phyloP scores from a whole-genome alignment of 768 basidiomycete genomes.

The Serendipita vermifera region DNA sequence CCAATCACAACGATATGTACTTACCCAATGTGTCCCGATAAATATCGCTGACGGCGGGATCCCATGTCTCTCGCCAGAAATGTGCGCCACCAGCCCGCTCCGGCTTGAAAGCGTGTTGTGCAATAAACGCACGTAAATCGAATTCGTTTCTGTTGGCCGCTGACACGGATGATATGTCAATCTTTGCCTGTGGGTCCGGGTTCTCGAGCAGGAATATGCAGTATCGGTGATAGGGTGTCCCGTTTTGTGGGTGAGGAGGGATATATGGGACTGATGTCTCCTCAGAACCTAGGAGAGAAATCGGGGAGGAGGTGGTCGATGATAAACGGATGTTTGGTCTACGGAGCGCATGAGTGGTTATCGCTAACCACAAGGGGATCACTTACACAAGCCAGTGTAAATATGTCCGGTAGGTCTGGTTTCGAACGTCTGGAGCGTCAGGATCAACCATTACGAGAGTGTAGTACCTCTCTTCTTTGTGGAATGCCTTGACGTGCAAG shows the following conservation, averaged over 20 bases:
- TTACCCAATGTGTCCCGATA: conserved; percentile 55
- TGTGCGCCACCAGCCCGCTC: conserved; percentile 52
- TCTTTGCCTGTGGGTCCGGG: conserved; percentile 8
- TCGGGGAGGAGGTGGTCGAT: conserved; percentile 23
- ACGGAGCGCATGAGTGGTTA: conserved; percentile 11
- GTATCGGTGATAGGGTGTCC: conserved; percentile 87
- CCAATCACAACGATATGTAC: conserved; percentile 22
- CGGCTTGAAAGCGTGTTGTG: conserved; percentile 29
- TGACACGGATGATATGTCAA: conserved; percentile 12
- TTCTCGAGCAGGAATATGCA: conserved; percentile 48
- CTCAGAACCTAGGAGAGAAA: conserved; percentile 17
- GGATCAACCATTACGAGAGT: conserved; percentile 84
- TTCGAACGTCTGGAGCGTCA: conserved; percentile 69
- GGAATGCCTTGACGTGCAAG: conserved; percentile 65
- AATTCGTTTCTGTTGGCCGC: conserved; percentile 43
- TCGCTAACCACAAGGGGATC: conserved; percentile 13
- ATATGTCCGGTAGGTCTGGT: conserved; percentile 51
- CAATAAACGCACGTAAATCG: conserved; percentile 50
- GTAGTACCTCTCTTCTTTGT: conserved; percentile 66
- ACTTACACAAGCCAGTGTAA: conserved; percentile 80
- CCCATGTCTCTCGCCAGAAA: conserved; percentile 78
- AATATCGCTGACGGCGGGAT: conserved; percentile 47
- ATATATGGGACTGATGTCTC: conserved; percentile 64
- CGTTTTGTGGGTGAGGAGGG: conserved; percentile 84
- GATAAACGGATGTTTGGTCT: conserved; percentile 76